Percentiles rank a stretch among this genome's conserved stretches.
These are phyloP conservation scores for Xylaria scruposa DNA, from an alignment of 495 filamentous ascomycete genomes.

Conservation along the genomic window DNA sequence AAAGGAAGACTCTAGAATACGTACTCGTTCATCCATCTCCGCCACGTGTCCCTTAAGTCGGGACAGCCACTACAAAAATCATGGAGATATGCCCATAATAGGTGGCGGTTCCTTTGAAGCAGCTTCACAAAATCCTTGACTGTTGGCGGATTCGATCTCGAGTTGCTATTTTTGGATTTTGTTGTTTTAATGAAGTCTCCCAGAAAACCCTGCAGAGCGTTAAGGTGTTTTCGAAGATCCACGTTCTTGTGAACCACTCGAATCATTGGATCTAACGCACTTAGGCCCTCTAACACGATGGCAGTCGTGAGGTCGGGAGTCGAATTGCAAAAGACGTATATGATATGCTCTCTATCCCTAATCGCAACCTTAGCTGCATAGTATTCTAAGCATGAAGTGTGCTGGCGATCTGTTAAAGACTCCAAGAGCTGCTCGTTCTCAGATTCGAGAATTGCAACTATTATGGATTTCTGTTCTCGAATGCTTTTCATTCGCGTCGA, in stretches of 20 bases:
- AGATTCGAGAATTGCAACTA: conserved; percentile 55
- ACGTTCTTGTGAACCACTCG: conserved; percentile 66
- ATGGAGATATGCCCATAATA: conserved; percentile 67
- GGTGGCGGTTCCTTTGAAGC: conserved; percentile 58
- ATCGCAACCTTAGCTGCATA: conserved; percentile 62
- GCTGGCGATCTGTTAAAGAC: conserved; percentile 56
- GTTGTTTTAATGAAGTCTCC: conserved; percentile 61
- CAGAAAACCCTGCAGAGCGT: conserved; percentile 63
- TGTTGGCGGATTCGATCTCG: conserved; percentile 46
- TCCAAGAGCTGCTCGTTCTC: conserved; percentile 34
- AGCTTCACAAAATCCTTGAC: conserved; percentile 68
- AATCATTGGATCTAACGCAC: conserved; percentile 70
- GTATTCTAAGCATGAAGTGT: conserved; percentile 64
- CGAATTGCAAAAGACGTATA: conserved; percentile 60
- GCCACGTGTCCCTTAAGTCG: conserved; percentile 59
- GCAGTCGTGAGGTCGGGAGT: conserved; percentile 66
- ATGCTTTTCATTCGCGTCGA: conserved; percentile 49
- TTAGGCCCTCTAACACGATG: conserved; percentile 60
- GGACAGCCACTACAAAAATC: conserved; percentile 67
- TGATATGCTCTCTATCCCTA: conserved; percentile 66
- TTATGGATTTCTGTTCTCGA: conserved; percentile 51
- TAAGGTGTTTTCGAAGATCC: conserved; percentile 65
- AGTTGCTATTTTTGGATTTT: conserved; percentile 38
- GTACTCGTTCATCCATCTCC: conserved; percentile 49
- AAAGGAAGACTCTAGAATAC: not conserved